Percentiles rank a stretch among this genome's conserved stretches.
Evolutionary conservation across 2,329 filamentous ascomycete species (phyloP).

Genomic region (Mycocentrospora acerina): DNA sequence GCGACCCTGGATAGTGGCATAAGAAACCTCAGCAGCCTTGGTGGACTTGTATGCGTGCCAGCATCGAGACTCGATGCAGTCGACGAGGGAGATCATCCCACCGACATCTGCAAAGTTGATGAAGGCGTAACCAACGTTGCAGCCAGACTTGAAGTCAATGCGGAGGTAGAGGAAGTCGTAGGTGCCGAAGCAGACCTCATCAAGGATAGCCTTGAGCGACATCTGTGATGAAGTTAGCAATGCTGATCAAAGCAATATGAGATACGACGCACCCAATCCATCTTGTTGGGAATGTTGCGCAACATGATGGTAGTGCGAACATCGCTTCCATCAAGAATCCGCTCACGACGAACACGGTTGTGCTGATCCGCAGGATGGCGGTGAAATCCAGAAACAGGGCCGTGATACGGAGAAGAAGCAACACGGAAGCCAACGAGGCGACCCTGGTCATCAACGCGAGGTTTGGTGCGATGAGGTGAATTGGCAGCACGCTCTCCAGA

Average conservation of each 20-base stretch:
- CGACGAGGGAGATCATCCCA: constrained; percentile 34
- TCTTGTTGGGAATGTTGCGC: constrained; percentile 90
- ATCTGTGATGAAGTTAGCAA: constrained; percentile 24
- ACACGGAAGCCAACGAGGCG: constrained; percentile 21
- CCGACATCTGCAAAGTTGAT: constrained; percentile 83
- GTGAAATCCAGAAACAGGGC: constrained; percentile 2
- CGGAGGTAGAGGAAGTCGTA: constrained; percentile 96
- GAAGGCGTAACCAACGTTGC: constrained; percentile 92
- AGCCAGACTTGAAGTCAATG: constrained; percentile 59
- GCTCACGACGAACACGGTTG: constrained; percentile 42
- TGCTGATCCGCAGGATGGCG: constrained; percentile 32
- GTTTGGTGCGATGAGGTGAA: constrained; percentile 22
- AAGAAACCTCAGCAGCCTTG: constrained; percentile 88
- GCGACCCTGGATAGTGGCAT: constrained; percentile 94
- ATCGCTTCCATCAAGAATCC: constrained; percentile 47
- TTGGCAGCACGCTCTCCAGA: constrained; percentile 17
- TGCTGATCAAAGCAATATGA: neutral
- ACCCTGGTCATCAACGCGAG: constrained; percentile 24
- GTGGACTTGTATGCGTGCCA: constrained; percentile 81
- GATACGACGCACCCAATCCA: constrained; percentile 58
- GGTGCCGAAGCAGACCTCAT: constrained; percentile 74
- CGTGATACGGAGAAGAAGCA: constrained; percentile 2
- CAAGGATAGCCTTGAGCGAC: constrained; percentile 71
- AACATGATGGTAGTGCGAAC: constrained; percentile 75
- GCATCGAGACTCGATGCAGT: constrained; percentile 30